Evolutionary conservation across 2,329 filamentous ascomycete genomes (phyloP).

Genomic region (Diaporthe citrichinensis): DNA sequence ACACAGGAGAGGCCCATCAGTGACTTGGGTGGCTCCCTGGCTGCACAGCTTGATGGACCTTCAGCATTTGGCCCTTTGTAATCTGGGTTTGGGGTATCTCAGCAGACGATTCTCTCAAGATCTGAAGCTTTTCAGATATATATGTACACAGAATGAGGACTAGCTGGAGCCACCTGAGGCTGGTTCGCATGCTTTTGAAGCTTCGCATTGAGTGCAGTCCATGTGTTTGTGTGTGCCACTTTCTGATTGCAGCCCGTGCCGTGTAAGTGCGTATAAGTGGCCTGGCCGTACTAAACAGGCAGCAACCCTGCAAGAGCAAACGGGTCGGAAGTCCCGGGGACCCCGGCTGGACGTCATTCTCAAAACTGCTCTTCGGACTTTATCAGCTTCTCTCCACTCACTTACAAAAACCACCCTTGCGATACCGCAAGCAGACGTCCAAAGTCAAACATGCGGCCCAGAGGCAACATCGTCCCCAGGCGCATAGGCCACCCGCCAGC

Average conservation of each 20-base stretch:
- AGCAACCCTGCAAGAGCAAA: not conserved
- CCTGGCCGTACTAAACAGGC: not conserved
- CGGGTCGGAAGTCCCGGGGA: conserved; percentile 19
- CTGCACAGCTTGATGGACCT: not conserved
- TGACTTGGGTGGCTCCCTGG: too few species aligned
- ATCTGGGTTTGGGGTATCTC: not conserved
- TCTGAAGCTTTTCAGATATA: not conserved
- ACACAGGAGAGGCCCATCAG: not conserved
- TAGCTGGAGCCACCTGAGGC: not conserved
- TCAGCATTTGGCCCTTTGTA: not conserved
- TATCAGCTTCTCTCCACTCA: not conserved
- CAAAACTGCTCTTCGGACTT: not conserved
- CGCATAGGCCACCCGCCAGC: not conserved
- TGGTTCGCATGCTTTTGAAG: not conserved
- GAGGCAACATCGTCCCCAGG: conserved; percentile 1
- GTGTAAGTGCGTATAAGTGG: not conserved
- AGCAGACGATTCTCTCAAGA: too few species aligned
- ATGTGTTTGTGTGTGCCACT: not conserved
- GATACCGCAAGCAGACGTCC: not conserved
- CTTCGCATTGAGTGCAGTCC: not conserved
- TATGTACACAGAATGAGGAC: not conserved
- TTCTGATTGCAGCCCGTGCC: not conserved
- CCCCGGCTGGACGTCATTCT: conserved; percentile 17
- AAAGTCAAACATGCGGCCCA: conserved; percentile 1
- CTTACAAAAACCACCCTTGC: not conserved